Base-by-base conservation (phyloP, 345 rosid genomes). In the Linum usitatissimum region DNA sequence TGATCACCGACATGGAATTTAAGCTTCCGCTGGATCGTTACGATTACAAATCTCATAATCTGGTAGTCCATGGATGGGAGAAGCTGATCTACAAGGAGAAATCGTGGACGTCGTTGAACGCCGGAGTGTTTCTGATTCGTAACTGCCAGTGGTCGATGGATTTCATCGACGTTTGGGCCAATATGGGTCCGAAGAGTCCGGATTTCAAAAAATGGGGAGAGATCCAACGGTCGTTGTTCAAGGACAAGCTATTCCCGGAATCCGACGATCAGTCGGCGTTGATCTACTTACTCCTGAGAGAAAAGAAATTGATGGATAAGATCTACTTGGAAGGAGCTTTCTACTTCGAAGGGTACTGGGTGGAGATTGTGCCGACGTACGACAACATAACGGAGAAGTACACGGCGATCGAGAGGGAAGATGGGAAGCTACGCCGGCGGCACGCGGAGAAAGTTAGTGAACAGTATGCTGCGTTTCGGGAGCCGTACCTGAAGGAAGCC, bases 101-200 rank as follows among this genome's bases (percentile, higher is more conserved):
- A 67, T 89, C 97, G 64, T 93, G 96, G 99, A 89, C 99, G 10
- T 82, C 85, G 66, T 59, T 93, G 30, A 90, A 93, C 72, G 88
- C 99, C 57, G 97, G 99, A 62, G 84, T 84, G 48, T 84, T 93
- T 71, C 58, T 93, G 10, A 83, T 90, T 36, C 76, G 99, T 12
- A 93, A 90, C 66, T 90, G 99, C 68, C 99, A 90, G 70, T 93
- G 99, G 99, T 93, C 97, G 9, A 81, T 93, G 94, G 97, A 93
- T 51, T 83, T 93, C 45, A 77, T 93, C 64, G 83, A 84, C 23
- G 73, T 63, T 18, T 93, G 99, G 99, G 80, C 87, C 49, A 58
- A 67, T 0, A 83, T 79, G 84, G 97, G 99, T 12, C 97, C 99
- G 4, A 78, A 83, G 38, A 42, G 79, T 18, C 58, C 77, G 0